Evolutionary conservation across 139 green algal species (phyloP).

Genomic region (Mesotaenium endlicherianum): DNA sequence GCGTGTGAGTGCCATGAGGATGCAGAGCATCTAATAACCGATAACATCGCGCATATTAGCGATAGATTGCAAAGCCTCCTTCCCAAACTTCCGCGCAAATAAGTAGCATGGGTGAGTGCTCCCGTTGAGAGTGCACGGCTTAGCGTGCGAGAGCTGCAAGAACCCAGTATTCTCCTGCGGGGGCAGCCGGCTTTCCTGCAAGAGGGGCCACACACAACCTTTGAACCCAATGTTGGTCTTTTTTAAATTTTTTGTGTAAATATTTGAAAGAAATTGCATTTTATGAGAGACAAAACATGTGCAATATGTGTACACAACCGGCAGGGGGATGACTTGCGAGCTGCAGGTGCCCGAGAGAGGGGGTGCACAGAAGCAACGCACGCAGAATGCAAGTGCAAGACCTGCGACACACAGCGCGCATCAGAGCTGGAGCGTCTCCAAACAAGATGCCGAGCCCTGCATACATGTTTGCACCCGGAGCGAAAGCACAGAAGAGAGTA

Average conservation of each 20-base stretch:
- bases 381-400: neutral
- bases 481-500: neutral
- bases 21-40: neutral
- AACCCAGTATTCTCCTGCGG: conserved; percentile 17
- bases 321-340: too few species aligned
- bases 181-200: conserved; percentile 21
- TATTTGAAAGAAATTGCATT: neutral
- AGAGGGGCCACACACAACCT: neutral
- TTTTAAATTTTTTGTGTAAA: neutral
- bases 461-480: neutral
- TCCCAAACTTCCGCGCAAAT: conserved; percentile 20
- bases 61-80: neutral
- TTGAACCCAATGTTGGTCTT: neutral
- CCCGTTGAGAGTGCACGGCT: conserved; percentile 26
- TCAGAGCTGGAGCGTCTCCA: too few species aligned
- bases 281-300: too few species aligned
- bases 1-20: too few species aligned
- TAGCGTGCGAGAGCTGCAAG: neutral
- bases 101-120: conserved; percentile 2
- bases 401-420: too few species aligned
- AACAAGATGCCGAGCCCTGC: neutral
- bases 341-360: neutral
- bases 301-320: too few species aligned
- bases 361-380: neutral
- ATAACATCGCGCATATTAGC: conserved; percentile 4